These are phyloP conservation scores for Eucalyptus virginea DNA, from an alignment of 345 rosid species.

Conservation along the genomic window DNA sequence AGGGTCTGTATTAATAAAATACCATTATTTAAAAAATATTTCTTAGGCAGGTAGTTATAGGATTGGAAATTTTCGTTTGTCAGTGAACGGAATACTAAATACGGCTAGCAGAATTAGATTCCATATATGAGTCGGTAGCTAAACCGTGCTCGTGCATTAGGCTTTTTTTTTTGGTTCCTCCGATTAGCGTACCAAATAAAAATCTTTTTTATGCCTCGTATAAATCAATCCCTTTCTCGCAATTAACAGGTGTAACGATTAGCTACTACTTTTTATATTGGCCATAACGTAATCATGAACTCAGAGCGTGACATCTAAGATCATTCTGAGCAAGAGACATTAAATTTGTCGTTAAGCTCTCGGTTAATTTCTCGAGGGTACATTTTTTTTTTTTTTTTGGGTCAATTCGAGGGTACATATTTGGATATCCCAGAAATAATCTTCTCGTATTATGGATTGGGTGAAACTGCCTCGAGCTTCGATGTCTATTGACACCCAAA, in stretches of 20 bases:
- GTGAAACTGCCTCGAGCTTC: too few relatives aligned
- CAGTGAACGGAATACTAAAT: background rate
- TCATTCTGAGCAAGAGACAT: too few relatives aligned
- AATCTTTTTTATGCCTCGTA: background rate
- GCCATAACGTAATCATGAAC: too few relatives aligned
- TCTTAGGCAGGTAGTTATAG: background rate
- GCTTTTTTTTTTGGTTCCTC: background rate
- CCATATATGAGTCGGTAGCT: background rate
- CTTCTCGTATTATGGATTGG: too few relatives aligned
- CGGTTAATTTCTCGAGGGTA: too few relatives aligned
- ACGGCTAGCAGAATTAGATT: background rate
- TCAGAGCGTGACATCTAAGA: too few relatives aligned
- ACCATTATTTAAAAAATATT: background rate
- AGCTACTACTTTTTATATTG: background rate
- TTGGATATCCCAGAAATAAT: too few relatives aligned
- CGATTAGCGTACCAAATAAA: background rate
- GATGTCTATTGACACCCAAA: too few relatives aligned
- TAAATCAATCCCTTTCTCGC: background rate
- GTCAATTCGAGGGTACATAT: too few relatives aligned
- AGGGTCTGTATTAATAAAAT: background rate
- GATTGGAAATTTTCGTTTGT: background rate
- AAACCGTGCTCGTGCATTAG: background rate
- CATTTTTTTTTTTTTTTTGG: too few relatives aligned
- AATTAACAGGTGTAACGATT: background rate
- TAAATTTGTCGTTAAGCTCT: too few relatives aligned